A percentile compares a stretch with the other conserved stretches of the same genome.
Conservation (phyloP, 768 basidiomycete species). For the Russula virescens region DNA sequence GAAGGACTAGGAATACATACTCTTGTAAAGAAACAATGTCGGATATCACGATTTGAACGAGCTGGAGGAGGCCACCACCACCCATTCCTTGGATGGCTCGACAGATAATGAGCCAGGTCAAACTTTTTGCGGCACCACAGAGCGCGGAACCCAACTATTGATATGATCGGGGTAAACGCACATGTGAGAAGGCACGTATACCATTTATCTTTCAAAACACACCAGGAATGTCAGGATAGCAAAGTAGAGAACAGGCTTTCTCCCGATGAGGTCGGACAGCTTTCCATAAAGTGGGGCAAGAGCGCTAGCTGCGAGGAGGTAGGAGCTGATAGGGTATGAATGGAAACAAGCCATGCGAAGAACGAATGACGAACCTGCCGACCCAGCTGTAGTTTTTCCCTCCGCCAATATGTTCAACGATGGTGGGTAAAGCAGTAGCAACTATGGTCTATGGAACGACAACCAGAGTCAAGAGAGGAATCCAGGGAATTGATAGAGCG, state of each 20-base stretch:
- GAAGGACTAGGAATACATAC: constrained; percentile 35
- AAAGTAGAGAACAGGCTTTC: constrained; percentile 66
- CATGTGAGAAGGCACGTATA: not conserved
- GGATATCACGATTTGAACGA: constrained; percentile 71
- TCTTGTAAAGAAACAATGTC: constrained; percentile 80
- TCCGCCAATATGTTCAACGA: constrained; percentile 40
- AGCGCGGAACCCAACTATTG: constrained; percentile 67
- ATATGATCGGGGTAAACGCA: not conserved
- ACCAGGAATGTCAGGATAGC: constrained; percentile 67
- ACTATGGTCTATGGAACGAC: constrained; percentile 36
- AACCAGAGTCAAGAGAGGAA: not conserved
- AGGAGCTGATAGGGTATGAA: constrained; percentile 45
- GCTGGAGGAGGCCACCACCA: constrained; percentile 72
- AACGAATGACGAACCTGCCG: constrained; percentile 33
- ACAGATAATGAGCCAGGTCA: constrained; percentile 71
- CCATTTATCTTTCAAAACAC: constrained; percentile 16
- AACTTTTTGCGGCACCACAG: constrained; percentile 74
- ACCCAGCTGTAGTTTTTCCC: constrained; percentile 47
- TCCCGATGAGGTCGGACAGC: constrained; percentile 56
- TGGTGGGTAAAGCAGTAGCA: constrained; percentile 46
- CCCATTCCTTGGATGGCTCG: constrained; percentile 83
- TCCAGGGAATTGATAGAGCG: not conserved
- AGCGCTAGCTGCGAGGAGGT: constrained; percentile 62
- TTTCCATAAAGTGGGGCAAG: constrained; percentile 75
- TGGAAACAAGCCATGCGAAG: not conserved